Evolutionary conservation across 176 grass and related monocot species (phyloP).

Genomic region (Hsuehochloa calcarea): DNA sequence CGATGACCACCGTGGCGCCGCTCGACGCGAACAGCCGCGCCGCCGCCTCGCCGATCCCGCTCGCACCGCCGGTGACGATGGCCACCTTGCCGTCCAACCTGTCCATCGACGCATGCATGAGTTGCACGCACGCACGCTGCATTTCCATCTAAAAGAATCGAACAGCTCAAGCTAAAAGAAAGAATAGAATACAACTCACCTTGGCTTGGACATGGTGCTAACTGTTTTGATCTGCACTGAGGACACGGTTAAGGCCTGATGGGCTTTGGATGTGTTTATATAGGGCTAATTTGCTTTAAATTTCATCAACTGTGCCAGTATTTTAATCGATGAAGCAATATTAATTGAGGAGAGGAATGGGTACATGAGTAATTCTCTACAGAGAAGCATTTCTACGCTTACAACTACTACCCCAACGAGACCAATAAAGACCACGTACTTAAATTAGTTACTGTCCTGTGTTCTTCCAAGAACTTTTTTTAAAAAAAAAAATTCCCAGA

Average conservation of each 20-base stretch:
- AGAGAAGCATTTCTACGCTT: not conserved
- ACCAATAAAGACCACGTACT: not conserved
- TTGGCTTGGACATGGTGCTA: slow-evolving; percentile 36
- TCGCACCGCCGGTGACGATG: slow-evolving; percentile 75
- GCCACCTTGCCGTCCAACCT: slow-evolving; percentile 87
- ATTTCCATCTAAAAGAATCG: not conserved
- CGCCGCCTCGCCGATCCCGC: slow-evolving; percentile 71
- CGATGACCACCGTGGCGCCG: slow-evolving; percentile 72
- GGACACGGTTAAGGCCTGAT: not conserved
- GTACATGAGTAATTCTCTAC: not conserved
- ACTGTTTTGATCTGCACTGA: not conserved
- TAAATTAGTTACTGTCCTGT: no score
- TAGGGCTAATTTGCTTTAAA: not conserved
- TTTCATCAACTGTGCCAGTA: not conserved
- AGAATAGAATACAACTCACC: slow-evolving; percentile 4
- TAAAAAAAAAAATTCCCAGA: not conserved
- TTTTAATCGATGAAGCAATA: not conserved
- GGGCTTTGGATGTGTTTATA: slow-evolving; percentile 24
- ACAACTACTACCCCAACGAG: not conserved
- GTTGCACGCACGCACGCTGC: not conserved
- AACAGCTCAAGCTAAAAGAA: not conserved
- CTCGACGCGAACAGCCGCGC: slow-evolving; percentile 67
- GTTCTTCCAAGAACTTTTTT: no score
- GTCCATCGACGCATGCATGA: not conserved
- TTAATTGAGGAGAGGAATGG: slow-evolving; percentile 5